Evolutionary conservation across 768 basidiomycete species (phyloP).

Genomic region (Pisolithus microcarpus): DNA sequence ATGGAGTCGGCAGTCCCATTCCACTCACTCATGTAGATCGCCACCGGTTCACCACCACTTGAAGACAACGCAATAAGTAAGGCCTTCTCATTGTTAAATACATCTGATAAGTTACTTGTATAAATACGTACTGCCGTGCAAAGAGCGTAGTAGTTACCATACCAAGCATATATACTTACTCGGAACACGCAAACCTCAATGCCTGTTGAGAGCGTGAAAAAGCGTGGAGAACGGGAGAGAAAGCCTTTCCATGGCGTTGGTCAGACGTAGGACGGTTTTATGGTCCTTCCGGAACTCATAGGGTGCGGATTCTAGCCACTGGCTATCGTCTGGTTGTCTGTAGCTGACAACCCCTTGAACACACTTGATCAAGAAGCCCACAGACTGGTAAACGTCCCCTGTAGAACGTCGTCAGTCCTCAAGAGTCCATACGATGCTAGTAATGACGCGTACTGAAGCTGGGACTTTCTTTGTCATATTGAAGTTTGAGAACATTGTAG

Average conservation of each 20-base stretch:
- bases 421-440: neutral
- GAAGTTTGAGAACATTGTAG: constrained; percentile 12
- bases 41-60: no score
- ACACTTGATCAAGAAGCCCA: constrained; percentile 16
- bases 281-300: constrained; percentile 11
- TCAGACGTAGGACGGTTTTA: neutral
- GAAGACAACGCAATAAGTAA: no score
- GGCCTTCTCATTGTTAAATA: no score
- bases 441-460: constrained; percentile 7
- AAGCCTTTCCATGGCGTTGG: neutral
- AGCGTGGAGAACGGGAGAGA: neutral
- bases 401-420: neutral
- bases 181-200: no score
- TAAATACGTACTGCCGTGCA: no score
- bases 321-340: neutral
- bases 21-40: no score
- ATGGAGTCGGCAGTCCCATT: no score
- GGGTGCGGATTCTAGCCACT: constrained; percentile 6
- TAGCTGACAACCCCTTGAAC: constrained; percentile 9
- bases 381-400: constrained; percentile 19
- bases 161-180: no score
- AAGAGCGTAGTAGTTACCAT: no score
- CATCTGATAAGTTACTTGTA: no score
- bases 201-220: no score
- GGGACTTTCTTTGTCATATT: constrained; percentile 10